A percentile compares a stretch with the other conserved stretches of the same genome.
phyloP scores from a whole-genome alignment of 2,329 filamentous ascomycete genomes.

The Curvularia eragrostidis region DNA sequence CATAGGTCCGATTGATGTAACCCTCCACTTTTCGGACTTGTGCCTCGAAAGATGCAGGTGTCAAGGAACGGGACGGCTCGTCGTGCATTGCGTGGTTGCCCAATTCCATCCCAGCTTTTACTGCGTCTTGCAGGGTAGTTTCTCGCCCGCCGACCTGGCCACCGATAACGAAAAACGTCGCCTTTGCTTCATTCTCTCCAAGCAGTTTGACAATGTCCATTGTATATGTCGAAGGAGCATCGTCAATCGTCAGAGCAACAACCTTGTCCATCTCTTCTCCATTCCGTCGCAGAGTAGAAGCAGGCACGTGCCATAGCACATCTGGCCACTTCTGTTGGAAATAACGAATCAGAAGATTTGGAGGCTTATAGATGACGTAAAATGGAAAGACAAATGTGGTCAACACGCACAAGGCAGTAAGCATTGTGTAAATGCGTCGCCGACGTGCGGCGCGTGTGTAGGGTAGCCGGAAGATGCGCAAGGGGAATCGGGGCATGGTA shows the following conservation, averaged over 20 bases:
- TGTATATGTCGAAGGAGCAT: constrained; percentile 78
- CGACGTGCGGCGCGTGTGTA: constrained; percentile 48
- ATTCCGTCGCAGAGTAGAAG: constrained; percentile 32
- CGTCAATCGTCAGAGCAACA: constrained; percentile 85
- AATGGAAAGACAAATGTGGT: constrained; percentile 45
- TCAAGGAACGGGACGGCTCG: constrained; percentile 72
- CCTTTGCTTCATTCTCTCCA: constrained; percentile 68
- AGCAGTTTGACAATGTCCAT: constrained; percentile 72
- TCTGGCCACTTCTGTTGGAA: constrained; percentile 76
- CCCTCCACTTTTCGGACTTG: constrained; percentile 72
- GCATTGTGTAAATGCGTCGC: constrained; percentile 47
- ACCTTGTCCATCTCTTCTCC: constrained; percentile 60
- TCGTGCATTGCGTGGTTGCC: constrained; percentile 92
- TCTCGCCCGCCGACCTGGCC: constrained; percentile 68
- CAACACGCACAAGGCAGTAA: constrained; percentile 37
- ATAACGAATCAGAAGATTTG: constrained; percentile 71
- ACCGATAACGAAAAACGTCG: constrained; percentile 91
- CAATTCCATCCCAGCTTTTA: constrained; percentile 65
- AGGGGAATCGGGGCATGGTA: constrained; percentile 37
- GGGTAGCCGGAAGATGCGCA: constrained; percentile 46
- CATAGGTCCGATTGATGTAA: constrained; percentile 65
- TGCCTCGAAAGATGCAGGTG: constrained; percentile 62
- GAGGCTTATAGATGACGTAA: constrained; percentile 83
- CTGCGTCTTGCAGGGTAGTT: constrained; percentile 57
- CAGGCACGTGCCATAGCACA: constrained; percentile 75